Evolutionary conservation across 192 early-diverging fungal species (phyloP).

Genomic region (Coemansia sp.): DNA sequence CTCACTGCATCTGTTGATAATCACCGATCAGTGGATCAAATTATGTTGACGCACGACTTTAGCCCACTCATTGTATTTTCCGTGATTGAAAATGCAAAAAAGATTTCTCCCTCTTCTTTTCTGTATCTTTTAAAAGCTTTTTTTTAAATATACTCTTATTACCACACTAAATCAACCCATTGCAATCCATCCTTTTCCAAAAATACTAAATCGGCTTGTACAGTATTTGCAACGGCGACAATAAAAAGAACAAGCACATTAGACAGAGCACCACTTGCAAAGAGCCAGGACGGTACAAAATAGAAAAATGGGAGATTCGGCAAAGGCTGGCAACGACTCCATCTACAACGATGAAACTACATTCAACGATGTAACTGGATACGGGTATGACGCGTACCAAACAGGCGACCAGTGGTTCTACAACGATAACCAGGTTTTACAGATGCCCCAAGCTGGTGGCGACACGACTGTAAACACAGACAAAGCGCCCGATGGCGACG

Average conservation of each 20-base stretch:
- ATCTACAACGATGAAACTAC: conserved; percentile 38
- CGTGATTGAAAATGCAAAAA: no score
- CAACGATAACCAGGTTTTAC: conserved; percentile 38
- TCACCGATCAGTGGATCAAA: no score
- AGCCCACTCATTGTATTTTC: no score
- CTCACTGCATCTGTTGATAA: no score
- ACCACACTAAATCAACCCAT: no score
- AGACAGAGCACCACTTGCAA: not conserved
- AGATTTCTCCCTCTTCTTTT: not conserved
- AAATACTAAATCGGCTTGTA: not conserved
- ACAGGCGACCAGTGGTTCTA: conserved; percentile 43
- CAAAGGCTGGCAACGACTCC: conserved; percentile 21
- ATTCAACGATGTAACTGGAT: conserved; percentile 11
- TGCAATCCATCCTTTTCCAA: no score
- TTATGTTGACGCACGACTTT: no score
- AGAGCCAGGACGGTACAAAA: no score
- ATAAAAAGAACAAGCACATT: not conserved
- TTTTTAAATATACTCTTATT: not conserved
- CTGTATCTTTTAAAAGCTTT: not conserved
- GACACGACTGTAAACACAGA: not conserved
- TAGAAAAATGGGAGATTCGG: conserved; percentile 20
- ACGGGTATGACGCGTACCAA: conserved; percentile 17
- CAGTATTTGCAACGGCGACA: not conserved
- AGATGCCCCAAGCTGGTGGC: conserved; percentile 14
- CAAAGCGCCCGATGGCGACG: not conserved